Conservation (phyloP, 2,329 filamentous ascomycete species). For the Penicillium decumbens region DNA sequence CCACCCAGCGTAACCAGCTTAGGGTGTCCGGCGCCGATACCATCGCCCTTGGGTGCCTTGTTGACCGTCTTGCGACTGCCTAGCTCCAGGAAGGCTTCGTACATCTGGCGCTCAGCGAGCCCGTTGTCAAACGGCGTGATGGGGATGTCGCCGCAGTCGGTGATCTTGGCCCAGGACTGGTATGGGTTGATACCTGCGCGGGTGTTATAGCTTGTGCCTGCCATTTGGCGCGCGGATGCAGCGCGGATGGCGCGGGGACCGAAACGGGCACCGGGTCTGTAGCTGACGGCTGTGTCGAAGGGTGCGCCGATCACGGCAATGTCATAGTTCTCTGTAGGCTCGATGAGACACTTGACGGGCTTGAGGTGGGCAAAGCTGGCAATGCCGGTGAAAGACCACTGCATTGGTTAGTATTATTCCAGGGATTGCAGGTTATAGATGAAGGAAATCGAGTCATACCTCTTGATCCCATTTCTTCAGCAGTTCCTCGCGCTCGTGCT, state of each 20-base stretch:
- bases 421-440: no score
- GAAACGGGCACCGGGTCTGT: constrained; percentile 70
- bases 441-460: constrained; percentile 25
- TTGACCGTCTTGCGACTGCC: constrained; percentile 44
- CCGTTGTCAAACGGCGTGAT: constrained; percentile 81
- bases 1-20: constrained; percentile 67
- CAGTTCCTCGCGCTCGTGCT: constrained; percentile 41
- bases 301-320: constrained; percentile 69
- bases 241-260: constrained; percentile 83
- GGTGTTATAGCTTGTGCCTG: constrained; percentile 76
- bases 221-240: constrained; percentile 74
- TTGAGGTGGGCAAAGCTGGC: constrained; percentile 69
- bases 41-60: constrained; percentile 25
- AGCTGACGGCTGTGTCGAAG: constrained; percentile 69
- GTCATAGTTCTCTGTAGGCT: constrained; percentile 60
- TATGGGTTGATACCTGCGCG: constrained; percentile 82
- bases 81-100: constrained; percentile 69
- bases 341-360: constrained; percentile 65
- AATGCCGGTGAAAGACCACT: constrained; percentile 69
- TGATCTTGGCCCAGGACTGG: constrained; percentile 67
- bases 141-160: constrained; percentile 89
- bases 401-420: background rate
- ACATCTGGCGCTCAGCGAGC: constrained; percentile 79
- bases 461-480: constrained; percentile 48
- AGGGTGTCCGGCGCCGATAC: constrained; percentile 36